These are phyloP conservation scores for Fraxinus latifolia DNA, from an alignment of 305 asterid species.

Conservation along the genomic window DNA sequence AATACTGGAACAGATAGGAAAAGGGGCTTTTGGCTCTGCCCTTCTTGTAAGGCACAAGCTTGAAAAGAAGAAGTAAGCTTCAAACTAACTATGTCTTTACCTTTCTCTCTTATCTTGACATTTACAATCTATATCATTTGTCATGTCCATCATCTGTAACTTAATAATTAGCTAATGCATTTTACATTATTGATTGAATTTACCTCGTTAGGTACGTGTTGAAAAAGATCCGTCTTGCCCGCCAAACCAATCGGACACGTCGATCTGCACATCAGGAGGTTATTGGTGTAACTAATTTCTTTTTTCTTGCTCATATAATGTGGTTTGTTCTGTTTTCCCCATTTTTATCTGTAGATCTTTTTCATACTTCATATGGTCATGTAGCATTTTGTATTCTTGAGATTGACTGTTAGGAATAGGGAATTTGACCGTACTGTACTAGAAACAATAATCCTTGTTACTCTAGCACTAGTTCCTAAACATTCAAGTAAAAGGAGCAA, in stretches of 20 bases:
- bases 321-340: neutral
- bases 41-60: slow-evolving; percentile 79
- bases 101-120: slow-evolving; percentile 2
- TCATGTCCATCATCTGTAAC: neutral
- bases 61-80: slow-evolving; percentile 78
- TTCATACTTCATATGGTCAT: neutral
- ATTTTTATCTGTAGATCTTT: neutral
- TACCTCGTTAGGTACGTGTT: slow-evolving; percentile 62
- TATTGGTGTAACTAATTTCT: slow-evolving; percentile 19
- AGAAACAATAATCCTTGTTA: neutral
- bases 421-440: neutral
- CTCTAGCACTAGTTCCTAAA: neutral
- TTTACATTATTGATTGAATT: slow-evolving; percentile 20
- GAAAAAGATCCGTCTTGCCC: slow-evolving; percentile 93
- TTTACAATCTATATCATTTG: neutral
- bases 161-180: slow-evolving; percentile 8
- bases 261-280: slow-evolving; percentile 99
- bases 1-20: slow-evolving; percentile 84
- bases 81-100: neutral
- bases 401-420: neutral
- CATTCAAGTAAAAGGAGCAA: neutral
- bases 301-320: neutral
- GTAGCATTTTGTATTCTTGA: neutral
- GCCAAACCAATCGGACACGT: slow-evolving; percentile 90
- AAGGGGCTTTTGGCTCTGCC: slow-evolving; percentile 95